Evolutionary conservation across 2,329 filamentous ascomycete species (phyloP).

Genomic region (Aurifilum marmelostoma): DNA sequence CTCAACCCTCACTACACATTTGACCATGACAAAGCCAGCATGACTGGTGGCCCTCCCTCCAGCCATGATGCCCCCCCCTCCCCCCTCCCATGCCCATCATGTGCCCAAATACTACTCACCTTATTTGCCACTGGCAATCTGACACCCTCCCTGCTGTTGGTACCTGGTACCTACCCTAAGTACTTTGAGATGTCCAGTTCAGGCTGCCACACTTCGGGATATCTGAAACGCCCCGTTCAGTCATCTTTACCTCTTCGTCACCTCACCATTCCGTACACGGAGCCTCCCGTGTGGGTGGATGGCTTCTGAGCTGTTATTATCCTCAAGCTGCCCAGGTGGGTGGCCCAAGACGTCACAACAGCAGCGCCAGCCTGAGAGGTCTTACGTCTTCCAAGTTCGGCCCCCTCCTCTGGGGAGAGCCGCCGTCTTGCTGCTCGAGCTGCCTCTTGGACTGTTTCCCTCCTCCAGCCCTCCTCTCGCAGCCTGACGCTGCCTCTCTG

Average conservation of each 20-base stretch:
- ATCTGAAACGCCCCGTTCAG: neutral
- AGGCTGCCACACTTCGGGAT: conserved; percentile 9
- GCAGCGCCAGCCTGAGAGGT: neutral
- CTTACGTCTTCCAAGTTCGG: neutral
- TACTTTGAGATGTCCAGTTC: neutral
- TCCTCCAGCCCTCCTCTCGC: neutral
- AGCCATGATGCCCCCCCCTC: neutral
- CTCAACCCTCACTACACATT: neutral
- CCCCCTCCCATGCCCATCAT: conserved; percentile 20
- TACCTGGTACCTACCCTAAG: neutral
- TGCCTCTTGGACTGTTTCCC: neutral
- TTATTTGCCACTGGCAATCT: conserved; percentile 18
- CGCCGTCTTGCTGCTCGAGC: neutral
- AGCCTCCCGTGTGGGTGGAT: neutral
- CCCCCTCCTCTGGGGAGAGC: neutral
- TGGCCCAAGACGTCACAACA: conserved; percentile 4
- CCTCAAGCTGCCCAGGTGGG: neutral
- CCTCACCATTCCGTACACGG: neutral
- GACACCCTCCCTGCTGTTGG: neutral
- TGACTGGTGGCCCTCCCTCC: neutral
- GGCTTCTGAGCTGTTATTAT: neutral
- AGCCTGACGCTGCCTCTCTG: neutral
- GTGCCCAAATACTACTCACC: conserved; percentile 11
- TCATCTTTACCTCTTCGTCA: neutral
- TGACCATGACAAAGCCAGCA: neutral